Evolutionary conservation across 1,139 yeast genomes (phyloP).

Genomic region (Debaryomyces psychrophilus): DNA sequence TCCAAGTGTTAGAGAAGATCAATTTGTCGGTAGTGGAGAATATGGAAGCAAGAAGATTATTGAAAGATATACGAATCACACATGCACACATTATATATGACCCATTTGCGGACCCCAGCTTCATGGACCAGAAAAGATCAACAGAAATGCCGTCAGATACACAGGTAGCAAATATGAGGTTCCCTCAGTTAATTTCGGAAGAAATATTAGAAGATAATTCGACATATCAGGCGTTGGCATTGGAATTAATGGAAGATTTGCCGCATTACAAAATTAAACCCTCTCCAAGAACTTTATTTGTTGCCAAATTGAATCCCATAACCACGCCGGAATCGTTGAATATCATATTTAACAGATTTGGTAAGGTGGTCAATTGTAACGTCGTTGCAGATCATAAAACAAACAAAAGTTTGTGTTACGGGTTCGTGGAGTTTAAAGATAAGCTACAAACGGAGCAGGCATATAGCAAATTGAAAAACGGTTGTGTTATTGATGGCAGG

Average conservation of each 20-base stretch:
- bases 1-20: constrained; percentile 47
- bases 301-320: constrained; percentile 64
- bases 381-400: constrained; percentile 44
- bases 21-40: constrained; percentile 44
- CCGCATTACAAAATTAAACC: constrained; percentile 63
- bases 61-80: constrained; percentile 54
- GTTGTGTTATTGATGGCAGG: constrained; percentile 63
- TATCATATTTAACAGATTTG: constrained; percentile 62
- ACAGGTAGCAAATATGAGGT: constrained; percentile 18
- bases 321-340: constrained; percentile 58
- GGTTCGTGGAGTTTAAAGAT: constrained; percentile 59
- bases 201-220: constrained; percentile 13
- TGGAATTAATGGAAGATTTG: constrained; percentile 68
- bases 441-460: constrained; percentile 60
- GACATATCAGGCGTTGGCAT: constrained; percentile 48
- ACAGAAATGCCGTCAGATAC: constrained; percentile 12
- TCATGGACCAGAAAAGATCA: constrained; percentile 1
- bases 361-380: constrained; percentile 53
- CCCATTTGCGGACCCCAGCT: constrained; percentile 47
- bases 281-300: constrained; percentile 60
- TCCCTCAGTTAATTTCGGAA: constrained; percentile 12
- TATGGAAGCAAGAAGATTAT: constrained; percentile 31
- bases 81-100: constrained; percentile 56
- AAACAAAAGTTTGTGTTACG: constrained; percentile 58
- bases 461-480: constrained; percentile 57